A percentile compares a stretch with the other conserved stretches of the same genome.
phyloP scores from a whole-genome alignment of 768 basidiomycete genomes.

The Tricholomella constricta region DNA sequence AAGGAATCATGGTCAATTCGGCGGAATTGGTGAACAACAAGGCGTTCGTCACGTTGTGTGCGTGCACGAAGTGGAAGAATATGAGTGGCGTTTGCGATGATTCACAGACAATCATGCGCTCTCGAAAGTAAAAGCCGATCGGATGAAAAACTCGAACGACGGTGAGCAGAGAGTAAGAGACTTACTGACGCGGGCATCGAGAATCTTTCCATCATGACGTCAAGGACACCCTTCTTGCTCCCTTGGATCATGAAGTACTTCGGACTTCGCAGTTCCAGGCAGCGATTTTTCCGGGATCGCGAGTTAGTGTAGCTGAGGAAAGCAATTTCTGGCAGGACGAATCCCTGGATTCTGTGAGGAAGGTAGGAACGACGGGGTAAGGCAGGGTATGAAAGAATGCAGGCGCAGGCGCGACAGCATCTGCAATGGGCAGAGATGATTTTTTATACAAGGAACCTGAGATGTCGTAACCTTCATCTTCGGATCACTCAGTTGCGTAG shows the following conservation, averaged over 20 bases:
- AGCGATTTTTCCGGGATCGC: slow-evolving; percentile 91
- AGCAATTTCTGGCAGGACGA: slow-evolving; percentile 90
- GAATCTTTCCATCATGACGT: slow-evolving; percentile 72
- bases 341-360: slow-evolving; percentile 57
- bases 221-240: slow-evolving; percentile 42
- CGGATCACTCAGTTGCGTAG: too few relatives aligned
- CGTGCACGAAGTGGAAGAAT: slow-evolving; percentile 83
- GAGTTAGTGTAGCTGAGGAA: slow-evolving; percentile 94
- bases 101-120: slow-evolving; percentile 83
- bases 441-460: too few relatives aligned
- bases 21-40: slow-evolving; percentile 97
- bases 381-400: slow-evolving; percentile 49
- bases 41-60: slow-evolving; percentile 60
- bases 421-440: slow-evolving; percentile 30
- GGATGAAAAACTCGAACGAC: slow-evolving; percentile 1
- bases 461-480: too few relatives aligned
- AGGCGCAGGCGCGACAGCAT: slow-evolving; percentile 70
- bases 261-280: slow-evolving; percentile 75
- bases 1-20: slow-evolving; percentile 87
- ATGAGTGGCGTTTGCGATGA: slow-evolving; percentile 83
- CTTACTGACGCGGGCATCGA: slow-evolving; percentile 82
- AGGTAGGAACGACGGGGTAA: slow-evolving; percentile 43
- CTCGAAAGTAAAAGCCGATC: slow-evolving; percentile 67
- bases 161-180: background rate
- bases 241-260: slow-evolving; percentile 88